Conservation (phyloP, 129 eudicot genomes). For the Helianthus annuus region HanXRQr2.0-SUNRISE NC_035437.2:148176242-148176741, state of each 20-base stretch:
- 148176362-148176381: not conserved
- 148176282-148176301: constrained; percentile 38
- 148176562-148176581: constrained; percentile 13
- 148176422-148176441: not conserved
- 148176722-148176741: no score
- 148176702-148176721: no score
- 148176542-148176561: constrained; percentile 11
- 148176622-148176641: not conserved
- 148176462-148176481: constrained; percentile 10
- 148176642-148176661: not conserved
- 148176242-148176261: constrained; percentile 71
- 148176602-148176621: not conserved
- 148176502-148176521: constrained; percentile 5
- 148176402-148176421: constrained; percentile 3
- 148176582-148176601: constrained; percentile 4
- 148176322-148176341: not conserved
- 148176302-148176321: constrained; percentile 20
- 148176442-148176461: constrained; percentile 12
- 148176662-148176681: no score
- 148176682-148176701: no score
- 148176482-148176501: constrained; percentile 7
- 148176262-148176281: constrained; percentile 55
- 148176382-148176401: not conserved
- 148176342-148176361: not conserved
- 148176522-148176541: constrained; percentile 5